Conservation (phyloP, 2,329 filamentous ascomycete genomes). For the Tolypocladium album region DNA sequence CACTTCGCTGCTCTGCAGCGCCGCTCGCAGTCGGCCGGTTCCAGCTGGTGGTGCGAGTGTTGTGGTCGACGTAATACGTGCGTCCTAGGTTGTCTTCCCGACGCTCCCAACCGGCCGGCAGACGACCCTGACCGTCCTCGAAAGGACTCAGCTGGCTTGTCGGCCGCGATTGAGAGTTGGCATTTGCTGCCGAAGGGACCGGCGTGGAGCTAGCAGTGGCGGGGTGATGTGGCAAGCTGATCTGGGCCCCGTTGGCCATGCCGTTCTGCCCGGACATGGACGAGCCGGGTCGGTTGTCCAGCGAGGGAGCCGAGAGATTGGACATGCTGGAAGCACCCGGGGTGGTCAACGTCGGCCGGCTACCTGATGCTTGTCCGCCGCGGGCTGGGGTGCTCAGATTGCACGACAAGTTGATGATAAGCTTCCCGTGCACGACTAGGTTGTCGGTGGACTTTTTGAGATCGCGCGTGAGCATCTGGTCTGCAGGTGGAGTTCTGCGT, state of each 20-base stretch:
- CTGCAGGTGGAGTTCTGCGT: slow-evolving; percentile 35
- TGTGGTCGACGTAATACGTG: slow-evolving; percentile 98
- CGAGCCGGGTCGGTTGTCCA: slow-evolving; percentile 41
- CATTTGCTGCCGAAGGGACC: slow-evolving; percentile 15
- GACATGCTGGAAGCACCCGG: slow-evolving; percentile 34
- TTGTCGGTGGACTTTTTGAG: slow-evolving; percentile 98
- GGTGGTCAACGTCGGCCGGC: slow-evolving; percentile 32
- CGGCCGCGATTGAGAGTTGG: slow-evolving; percentile 19
- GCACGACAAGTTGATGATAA: slow-evolving; percentile 92
- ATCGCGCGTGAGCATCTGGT: slow-evolving; percentile 97
- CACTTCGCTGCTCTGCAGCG: slow-evolving; percentile 57
- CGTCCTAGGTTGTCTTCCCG: slow-evolving; percentile 89
- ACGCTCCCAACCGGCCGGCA: slow-evolving; percentile 92
- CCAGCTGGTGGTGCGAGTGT: slow-evolving; percentile 95
- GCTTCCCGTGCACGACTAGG: slow-evolving; percentile 91
- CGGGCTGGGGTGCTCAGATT: slow-evolving; percentile 67
- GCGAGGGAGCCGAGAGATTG: slow-evolving; percentile 28
- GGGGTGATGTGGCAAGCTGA: slow-evolving; percentile 33
- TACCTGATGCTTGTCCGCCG: slow-evolving; percentile 31
- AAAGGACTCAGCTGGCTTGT: slow-evolving; percentile 66
- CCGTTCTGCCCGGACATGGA: slow-evolving; percentile 40
- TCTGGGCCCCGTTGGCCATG: slow-evolving; percentile 26
- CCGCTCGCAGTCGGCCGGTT: slow-evolving; percentile 75
- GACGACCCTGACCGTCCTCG: slow-evolving; percentile 85
- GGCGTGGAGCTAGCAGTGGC: slow-evolving; percentile 32